A percentile compares a stretch with the other conserved stretches of the same genome.
Conservation (phyloP, 106 monocot species). For the Dioscorea alata region DNA sequence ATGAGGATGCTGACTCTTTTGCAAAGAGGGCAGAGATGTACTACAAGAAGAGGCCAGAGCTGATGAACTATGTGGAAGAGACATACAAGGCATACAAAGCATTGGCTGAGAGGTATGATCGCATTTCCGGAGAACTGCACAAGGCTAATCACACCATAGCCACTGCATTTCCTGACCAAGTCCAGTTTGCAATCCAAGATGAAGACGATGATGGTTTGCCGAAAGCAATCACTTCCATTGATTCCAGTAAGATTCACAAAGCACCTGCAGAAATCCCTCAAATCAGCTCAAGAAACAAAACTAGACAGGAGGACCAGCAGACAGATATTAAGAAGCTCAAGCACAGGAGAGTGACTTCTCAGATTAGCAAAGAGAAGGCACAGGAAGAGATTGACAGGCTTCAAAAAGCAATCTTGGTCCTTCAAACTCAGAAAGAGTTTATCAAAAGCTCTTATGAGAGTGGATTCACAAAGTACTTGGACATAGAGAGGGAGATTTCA, state of each 20-base stretch:
- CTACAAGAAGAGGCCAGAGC: slow-evolving; percentile 6
- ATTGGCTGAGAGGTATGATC: slow-evolving; percentile 12
- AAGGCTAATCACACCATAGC: slow-evolving; percentile 15
- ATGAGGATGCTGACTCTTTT: slow-evolving; percentile 11
- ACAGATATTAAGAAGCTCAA: slow-evolving; percentile 1
- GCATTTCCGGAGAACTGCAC: slow-evolving; percentile 9
- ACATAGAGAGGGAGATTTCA: slow-evolving; percentile 7
- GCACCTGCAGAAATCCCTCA: background rate
- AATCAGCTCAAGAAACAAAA: background rate
- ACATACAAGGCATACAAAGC: slow-evolving; percentile 11
- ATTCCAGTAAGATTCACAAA: slow-evolving; percentile 5
- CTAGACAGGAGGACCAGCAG: background rate
- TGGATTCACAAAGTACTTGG: slow-evolving; percentile 10
- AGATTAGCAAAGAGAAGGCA: slow-evolving; percentile 10
- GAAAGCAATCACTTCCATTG: slow-evolving; percentile 1
- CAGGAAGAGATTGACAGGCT: slow-evolving; percentile 12
- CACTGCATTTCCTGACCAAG: slow-evolving; percentile 9
- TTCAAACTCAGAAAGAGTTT: slow-evolving; percentile 9
- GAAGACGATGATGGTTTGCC: slow-evolving; percentile 8
- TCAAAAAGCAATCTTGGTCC: slow-evolving; percentile 12
- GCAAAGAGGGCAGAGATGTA: slow-evolving; percentile 10
- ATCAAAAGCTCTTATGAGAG: slow-evolving; percentile 10
- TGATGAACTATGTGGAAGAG: slow-evolving; percentile 10
- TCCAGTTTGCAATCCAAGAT: slow-evolving; percentile 6
- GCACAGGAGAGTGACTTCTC: background rate